These are phyloP conservation scores for Picochlorum costavermella DNA, from an alignment of 139 green algal genomes.

Conservation along the genomic window DNA sequence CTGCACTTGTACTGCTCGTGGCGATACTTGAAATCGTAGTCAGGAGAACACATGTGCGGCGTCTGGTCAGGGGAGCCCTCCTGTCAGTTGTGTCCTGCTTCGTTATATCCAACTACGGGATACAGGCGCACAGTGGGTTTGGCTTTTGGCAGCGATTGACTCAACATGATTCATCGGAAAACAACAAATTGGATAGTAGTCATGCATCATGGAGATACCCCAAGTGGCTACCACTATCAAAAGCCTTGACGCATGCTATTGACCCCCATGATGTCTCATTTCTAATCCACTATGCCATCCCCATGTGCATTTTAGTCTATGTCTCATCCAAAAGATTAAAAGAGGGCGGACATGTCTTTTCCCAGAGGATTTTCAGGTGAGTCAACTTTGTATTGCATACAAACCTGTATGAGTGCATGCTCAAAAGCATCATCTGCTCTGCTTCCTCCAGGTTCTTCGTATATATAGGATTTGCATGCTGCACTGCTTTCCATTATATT, in stretches of 20 bases:
- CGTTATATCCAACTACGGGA: background rate
- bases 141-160: slow-evolving; percentile 29
- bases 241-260: background rate
- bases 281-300: background rate
- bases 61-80: background rate
- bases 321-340: background rate
- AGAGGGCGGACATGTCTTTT: too few species aligned
- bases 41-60: background rate
- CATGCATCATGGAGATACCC: too few species aligned
- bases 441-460: too few species aligned
- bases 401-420: too few species aligned
- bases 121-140: slow-evolving; percentile 10
- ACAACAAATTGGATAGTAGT: background rate
- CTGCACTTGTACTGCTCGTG: background rate
- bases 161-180: slow-evolving; percentile 14
- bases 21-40: too few species aligned
- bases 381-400: too few species aligned
- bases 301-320: background rate
- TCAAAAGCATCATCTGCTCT: too few species aligned
- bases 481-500: too few species aligned
- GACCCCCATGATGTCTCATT: background rate
- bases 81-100: background rate
- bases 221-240: too few species aligned
- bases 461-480: too few species aligned
- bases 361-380: too few species aligned